phyloP scores from a whole-genome alignment of 441 rosid genomes.

The Euphorbia corollata region DNA sequence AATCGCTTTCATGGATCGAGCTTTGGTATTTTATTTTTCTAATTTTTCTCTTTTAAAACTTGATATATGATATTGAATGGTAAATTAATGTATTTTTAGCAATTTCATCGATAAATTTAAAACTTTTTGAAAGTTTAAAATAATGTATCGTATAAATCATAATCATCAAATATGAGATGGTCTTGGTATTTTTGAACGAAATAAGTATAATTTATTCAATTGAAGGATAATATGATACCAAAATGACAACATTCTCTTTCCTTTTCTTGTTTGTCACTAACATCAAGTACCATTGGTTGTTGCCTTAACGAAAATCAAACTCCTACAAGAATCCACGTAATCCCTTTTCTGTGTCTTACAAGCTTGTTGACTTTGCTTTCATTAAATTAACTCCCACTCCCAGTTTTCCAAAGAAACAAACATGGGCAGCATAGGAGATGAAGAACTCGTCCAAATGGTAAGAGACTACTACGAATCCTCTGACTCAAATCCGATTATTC shows the following conservation, averaged over 20 bases:
- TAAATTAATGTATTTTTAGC: too few relatives aligned
- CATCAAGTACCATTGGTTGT: neutral
- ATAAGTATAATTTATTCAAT: too few relatives aligned
- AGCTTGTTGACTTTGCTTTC: slow-evolving; percentile 15
- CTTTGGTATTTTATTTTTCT: too few relatives aligned
- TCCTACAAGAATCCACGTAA: neutral
- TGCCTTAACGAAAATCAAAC: slow-evolving; percentile 1
- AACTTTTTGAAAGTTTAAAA: too few relatives aligned
- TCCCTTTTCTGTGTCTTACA: neutral
- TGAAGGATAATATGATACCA: neutral
- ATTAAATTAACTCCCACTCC: neutral
- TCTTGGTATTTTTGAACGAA: too few relatives aligned
- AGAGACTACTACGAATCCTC: slow-evolving; percentile 18
- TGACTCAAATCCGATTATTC: neutral
- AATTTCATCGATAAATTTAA: too few relatives aligned
- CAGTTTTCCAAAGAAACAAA: neutral
- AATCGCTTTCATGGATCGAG: too few relatives aligned
- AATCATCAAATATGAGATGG: too few relatives aligned
- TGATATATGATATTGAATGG: too few relatives aligned
- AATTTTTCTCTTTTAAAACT: too few relatives aligned
- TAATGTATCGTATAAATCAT: too few relatives aligned
- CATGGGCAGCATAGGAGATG: slow-evolving; percentile 18
- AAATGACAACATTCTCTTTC: slow-evolving; percentile 3
- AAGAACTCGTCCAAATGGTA: slow-evolving; percentile 18
- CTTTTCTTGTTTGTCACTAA: too few relatives aligned